Evolutionary conservation across 257 asterid genomes (phyloP), one percentile per base, ranked within the genome.

Genomic region (Ilex aquifolium): DNA sequence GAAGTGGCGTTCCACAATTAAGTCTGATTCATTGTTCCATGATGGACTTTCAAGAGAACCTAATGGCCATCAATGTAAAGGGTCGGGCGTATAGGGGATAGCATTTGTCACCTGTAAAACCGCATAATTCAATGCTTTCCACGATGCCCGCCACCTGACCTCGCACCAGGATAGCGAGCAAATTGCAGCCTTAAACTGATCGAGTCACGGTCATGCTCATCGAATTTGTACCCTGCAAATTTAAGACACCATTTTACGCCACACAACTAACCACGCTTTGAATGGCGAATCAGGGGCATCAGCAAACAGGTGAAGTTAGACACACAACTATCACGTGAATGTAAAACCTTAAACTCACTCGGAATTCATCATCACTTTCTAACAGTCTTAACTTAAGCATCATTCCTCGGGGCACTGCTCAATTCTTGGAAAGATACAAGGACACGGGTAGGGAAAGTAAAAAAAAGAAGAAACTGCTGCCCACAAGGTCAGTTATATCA

Each of bases 201-300:
- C 0, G 90, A 77, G 46, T 81, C 85, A 5, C 77, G 85, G 36
- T 86, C 95, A 57, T 75, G 83, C 66, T 81, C 85, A 13, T 86
- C 90, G 32, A 86, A 77, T 56, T 62, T 70, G 67, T 86, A 86
- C 75, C 90, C 95, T 86, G 95, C 86, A 83, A 81, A 72, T 82
- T 77, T 75, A 61, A 82, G 76, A 80, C 82, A 76, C 85, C 48
- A 64, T 53, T 76, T 76, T 69, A 72, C 61, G 60, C 67, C 55
- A 7, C 61, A 5, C 12, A 56, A 53, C 66, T 64, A 58, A 21
- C 31, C 44, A 42, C 30, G 60, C 64, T 53, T 57, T 31, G 39
- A 61, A 61, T 29, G 40, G 17, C 13, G 0, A 61, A 29, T 27
- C 40, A 27, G 40, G 56, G 8, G 6, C 40, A 32, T 44, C 14